Evolutionary conservation across 345 rosid genomes (phyloP), one percentile per base, ranked within the genome.

Genomic region (Anacardium occidentale): DNA sequence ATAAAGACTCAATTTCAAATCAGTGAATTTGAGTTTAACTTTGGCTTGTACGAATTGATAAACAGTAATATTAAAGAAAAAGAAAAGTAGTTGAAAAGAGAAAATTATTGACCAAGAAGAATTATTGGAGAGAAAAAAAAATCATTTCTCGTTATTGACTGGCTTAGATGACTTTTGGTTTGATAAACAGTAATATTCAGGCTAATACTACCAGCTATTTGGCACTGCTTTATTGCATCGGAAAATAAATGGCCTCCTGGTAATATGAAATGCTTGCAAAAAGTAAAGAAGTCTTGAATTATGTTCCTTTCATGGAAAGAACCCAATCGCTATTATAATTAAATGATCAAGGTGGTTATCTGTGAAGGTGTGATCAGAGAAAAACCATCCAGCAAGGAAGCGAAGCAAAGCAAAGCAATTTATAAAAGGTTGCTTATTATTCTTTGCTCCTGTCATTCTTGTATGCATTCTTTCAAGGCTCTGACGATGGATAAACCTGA

Each of bases 321-420:
- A 54, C 70, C 14, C 34, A 53, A 17, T 48, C 10, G 66, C 52
- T 69, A 63, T 72, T 81, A 52, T 61, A 68, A 50, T 72, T 59
- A 74, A 77, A 81, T 74, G 71, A 73, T 85, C 62, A 72, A 94
- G 96, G 99, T 94, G 83, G 98, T 90, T 25, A 90, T 90, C 81
- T 87, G 87, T 83, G 94, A 89, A 84, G 91, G 87, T 82, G 77
- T 58, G 3, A 72, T 92, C 37, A 88, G 97, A 85, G 98, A 92
- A 83, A 92, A 92, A 80, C 97, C 97, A 60, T 89, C 87, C 26
- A 76, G 76, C 74, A 84, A 77, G 66, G 89, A 87, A 82, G 98
- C n/a, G n/a, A n/a, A n/a, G n/a, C n/a, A n/a, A 92, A 84, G 97
- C 97, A 47, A 73, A 85, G 67, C 82, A 80, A 73, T 94, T 88